phyloP scores from a whole-genome alignment of 805 yeast species.

The Wickerhamomyces ciferrii region DNA sequence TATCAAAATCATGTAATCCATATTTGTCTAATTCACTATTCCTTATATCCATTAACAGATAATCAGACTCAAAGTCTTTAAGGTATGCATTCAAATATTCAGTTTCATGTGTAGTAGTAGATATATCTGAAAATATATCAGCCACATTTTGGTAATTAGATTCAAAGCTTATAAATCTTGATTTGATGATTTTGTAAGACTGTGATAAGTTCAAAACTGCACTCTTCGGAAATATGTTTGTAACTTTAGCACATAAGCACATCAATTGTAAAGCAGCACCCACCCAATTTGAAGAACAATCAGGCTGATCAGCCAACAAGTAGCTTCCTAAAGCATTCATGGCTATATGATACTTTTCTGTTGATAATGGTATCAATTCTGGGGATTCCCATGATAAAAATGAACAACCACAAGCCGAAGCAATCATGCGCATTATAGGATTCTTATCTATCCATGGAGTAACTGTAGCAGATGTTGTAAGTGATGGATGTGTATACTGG shows the following conservation, averaged over 20 bases:
- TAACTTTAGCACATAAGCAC: conserved; percentile 32
- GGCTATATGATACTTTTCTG: conserved; percentile 20
- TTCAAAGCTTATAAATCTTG: conserved; percentile 20
- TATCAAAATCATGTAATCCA: conserved; percentile 2
- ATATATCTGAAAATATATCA: too few relatives aligned
- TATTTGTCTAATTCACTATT: conserved; percentile 6
- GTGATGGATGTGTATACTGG: conserved; percentile 32
- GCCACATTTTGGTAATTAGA: too few relatives aligned
- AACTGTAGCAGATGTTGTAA: conserved; percentile 36
- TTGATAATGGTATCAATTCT: conserved; percentile 18
- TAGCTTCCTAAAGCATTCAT: conserved; percentile 12
- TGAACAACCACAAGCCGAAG: conserved; percentile 36
- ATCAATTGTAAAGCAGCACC: conserved; percentile 33
- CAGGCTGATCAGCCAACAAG: background rate
- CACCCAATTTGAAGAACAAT: conserved; percentile 29
- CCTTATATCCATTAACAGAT: conserved; percentile 15
- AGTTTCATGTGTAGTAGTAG: background rate
- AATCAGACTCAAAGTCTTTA: conserved; percentile 20
- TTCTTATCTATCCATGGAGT: conserved; percentile 30
- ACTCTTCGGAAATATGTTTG: conserved; percentile 20
- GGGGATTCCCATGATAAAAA: conserved; percentile 28
- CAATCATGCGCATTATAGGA: conserved; percentile 26
- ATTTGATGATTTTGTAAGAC: conserved; percentile 30
- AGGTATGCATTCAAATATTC: background rate
- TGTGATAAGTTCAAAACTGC: conserved; percentile 28